Conservation (phyloP, 2,329 filamentous ascomycete species). For the Alternaria gansuensis region DNA sequence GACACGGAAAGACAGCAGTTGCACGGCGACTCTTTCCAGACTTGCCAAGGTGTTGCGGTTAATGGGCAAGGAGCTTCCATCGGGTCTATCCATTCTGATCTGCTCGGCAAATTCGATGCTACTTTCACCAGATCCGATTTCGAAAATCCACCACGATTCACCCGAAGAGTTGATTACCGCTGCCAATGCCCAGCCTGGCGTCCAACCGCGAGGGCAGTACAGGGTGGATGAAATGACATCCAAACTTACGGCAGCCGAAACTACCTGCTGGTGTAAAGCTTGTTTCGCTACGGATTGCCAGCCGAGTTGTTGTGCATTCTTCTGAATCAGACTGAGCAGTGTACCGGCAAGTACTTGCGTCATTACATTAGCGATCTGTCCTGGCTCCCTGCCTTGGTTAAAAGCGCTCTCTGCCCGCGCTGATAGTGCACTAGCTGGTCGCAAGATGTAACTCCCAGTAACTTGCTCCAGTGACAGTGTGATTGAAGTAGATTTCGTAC, state of each 20-base stretch:
- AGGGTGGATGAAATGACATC: conserved; percentile 71
- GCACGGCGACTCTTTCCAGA: conserved; percentile 54
- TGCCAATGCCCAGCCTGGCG: conserved; percentile 74
- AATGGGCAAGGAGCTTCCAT: conserved; percentile 33
- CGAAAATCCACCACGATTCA: conserved; percentile 51
- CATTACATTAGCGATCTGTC: conserved; percentile 66
- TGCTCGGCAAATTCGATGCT: conserved; percentile 43
- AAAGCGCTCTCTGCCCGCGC: conserved; percentile 68
- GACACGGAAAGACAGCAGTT: conserved; percentile 42
- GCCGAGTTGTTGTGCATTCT: conserved; percentile 68
- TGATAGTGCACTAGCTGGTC: conserved; percentile 60
- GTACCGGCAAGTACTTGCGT: conserved; percentile 70
- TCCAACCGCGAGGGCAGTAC: conserved; percentile 77
- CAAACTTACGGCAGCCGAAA: conserved; percentile 67
- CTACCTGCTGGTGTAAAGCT: conserved; percentile 59
- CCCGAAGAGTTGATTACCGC: conserved; percentile 55
- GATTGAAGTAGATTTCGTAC: conserved; percentile 64
- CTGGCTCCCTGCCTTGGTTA: conserved; percentile 67
- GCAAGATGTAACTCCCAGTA: conserved; percentile 77
- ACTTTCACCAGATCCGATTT: conserved; percentile 37
- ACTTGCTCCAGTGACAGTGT: conserved; percentile 76
- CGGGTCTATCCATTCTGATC: conserved; percentile 36
- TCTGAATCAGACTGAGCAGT: conserved; percentile 68
- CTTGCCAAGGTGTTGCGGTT: conserved; percentile 41
- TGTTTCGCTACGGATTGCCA: conserved; percentile 64